Evolutionary conservation across 768 basidiomycete species (phyloP).

Genomic region (Kwoniella sp.): DNA sequence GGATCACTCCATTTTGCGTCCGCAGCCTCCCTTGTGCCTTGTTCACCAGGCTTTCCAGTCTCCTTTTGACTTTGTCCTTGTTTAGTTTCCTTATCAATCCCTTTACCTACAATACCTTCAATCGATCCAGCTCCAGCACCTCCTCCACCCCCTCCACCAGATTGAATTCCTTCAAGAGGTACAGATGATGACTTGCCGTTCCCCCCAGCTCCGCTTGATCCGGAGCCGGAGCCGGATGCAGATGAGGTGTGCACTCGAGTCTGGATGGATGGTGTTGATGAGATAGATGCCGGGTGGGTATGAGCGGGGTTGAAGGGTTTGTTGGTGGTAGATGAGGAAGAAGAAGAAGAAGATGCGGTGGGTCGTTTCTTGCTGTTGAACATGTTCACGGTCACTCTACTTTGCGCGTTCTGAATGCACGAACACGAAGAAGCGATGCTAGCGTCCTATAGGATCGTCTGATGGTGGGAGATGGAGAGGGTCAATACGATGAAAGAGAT

Average conservation of each 20-base stretch:
- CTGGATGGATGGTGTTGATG: constrained; percentile 17
- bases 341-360: not conserved
- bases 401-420: too few relatives aligned
- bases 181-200: not conserved
- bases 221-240: too few relatives aligned
- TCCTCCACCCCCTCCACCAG: constrained; percentile 31
- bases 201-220: not conserved
- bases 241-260: constrained; percentile 12
- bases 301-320: constrained; percentile 21
- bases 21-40: constrained; percentile 1
- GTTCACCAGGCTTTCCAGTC: too few relatives aligned
- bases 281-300: constrained; percentile 30
- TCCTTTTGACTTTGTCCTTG: not conserved
- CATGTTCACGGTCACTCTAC: constrained; percentile 5
- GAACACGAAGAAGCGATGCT: not conserved
- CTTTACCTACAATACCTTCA: constrained; percentile 19
- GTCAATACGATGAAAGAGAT: too few relatives aligned
- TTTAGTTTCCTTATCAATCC: constrained; percentile 2
- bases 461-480: too few relatives aligned
- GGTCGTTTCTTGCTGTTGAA: constrained; percentile 17
- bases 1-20: constrained; percentile 30
- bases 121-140: constrained; percentile 24
- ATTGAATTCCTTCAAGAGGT: constrained; percentile 22
- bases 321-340: not conserved
- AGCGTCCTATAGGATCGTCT: too few relatives aligned